Conservation (phyloP, 441 rosid species). For the Erodium moschatum region DNA sequence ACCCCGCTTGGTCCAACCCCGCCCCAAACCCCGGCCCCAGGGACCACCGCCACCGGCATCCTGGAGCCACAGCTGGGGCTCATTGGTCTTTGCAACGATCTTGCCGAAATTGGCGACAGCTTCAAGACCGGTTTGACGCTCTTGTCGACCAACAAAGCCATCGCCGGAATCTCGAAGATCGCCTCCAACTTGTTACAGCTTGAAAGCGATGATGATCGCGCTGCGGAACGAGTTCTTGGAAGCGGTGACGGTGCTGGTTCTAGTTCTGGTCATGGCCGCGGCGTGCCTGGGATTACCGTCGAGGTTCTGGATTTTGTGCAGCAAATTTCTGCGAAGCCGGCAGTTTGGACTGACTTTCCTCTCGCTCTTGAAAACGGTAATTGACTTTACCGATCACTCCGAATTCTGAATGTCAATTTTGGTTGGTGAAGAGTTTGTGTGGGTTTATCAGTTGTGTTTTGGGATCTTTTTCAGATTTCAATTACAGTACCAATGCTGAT, state of each 20-base stretch:
- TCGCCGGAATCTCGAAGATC: neutral
- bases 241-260: no score
- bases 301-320: conserved; percentile 8
- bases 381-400: neutral
- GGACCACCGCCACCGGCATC: conserved; percentile 5
- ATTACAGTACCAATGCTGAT: neutral
- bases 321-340: neutral
- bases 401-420: neutral
- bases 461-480: no score
- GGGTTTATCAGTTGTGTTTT: no score
- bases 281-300: neutral
- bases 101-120: conserved; percentile 55
- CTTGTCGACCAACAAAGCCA: neutral
- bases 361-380: conserved; percentile 4
- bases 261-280: neutral
- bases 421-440: no score
- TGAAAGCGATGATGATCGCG: neutral
- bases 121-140: conserved; percentile 22
- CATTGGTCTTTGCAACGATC: conserved; percentile 52
- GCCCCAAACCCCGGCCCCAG: neutral
- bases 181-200: neutral
- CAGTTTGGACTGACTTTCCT: neutral
- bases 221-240: no score
- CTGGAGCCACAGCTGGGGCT: conserved; percentile 29
- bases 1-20: no score